These are phyloP conservation scores for Fraxinus greggii DNA, from an alignment of 305 asterid species.

Conservation along the genomic window DNA sequence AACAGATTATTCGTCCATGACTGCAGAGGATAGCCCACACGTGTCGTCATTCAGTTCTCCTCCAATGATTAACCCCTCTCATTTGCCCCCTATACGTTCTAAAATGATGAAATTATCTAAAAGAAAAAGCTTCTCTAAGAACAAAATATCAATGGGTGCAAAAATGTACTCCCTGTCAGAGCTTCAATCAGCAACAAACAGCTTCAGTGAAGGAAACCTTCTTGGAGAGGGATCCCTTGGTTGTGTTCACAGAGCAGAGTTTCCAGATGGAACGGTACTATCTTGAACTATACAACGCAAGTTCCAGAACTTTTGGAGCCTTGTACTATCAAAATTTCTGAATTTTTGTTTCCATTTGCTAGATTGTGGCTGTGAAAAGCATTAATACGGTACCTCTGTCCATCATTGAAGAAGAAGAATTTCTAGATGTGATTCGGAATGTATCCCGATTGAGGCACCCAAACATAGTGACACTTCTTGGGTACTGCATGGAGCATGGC, in stretches of 20 bases:
- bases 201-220: constrained; percentile 59
- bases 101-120: constrained; percentile 43
- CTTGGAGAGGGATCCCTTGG: constrained; percentile 95
- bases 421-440: constrained; percentile 62
- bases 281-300: background rate
- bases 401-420: constrained; percentile 75
- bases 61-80: constrained; percentile 56
- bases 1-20: constrained; percentile 44
- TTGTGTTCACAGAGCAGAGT: constrained; percentile 76
- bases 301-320: background rate
- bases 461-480: constrained; percentile 69
- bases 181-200: constrained; percentile 81
- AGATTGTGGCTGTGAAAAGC: constrained; percentile 83
- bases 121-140: constrained; percentile 54
- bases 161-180: constrained; percentile 62
- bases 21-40: constrained; percentile 45
- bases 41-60: constrained; percentile 53
- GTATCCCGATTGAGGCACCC: constrained; percentile 80
- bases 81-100: constrained; percentile 61
- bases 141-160: constrained; percentile 45
- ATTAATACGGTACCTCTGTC: constrained; percentile 66
- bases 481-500: constrained; percentile 79
- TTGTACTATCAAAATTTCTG: background rate
- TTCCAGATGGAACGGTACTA: constrained; percentile 77
- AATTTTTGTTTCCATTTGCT: constrained; percentile 17